Percentiles rank a stretch among this genome's conserved stretches.
Conservation (phyloP, 129 eudicot genomes). For the Ambrosia trifida region DNA sequence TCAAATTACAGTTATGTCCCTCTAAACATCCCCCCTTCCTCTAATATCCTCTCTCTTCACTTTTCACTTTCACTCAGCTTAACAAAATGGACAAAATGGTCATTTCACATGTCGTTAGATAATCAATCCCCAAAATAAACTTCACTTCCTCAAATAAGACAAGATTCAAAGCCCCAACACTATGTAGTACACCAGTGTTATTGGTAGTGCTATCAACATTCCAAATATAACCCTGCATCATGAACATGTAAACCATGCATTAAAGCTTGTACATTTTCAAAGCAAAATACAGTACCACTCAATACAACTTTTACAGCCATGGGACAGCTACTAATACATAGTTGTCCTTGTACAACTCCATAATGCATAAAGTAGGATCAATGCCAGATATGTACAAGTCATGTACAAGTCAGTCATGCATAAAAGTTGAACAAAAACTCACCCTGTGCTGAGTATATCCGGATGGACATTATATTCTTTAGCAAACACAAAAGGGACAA, state of each 20-base stretch:
- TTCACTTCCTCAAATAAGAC: slow-evolving; percentile 30
- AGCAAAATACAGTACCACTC: neutral
- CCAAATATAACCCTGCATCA: slow-evolving; percentile 88
- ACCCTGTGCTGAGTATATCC: slow-evolving; percentile 90
- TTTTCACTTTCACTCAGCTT: slow-evolving; percentile 27
- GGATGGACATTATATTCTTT: slow-evolving; percentile 93
- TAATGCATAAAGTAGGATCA: neutral
- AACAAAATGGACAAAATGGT: slow-evolving; percentile 35
- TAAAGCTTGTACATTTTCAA: slow-evolving; percentile 20
- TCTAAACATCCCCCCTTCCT: slow-evolving; percentile 7
- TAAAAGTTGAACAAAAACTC: slow-evolving; percentile 13
- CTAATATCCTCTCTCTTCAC: slow-evolving; percentile 16
- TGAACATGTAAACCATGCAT: slow-evolving; percentile 26
- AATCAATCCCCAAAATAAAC: slow-evolving; percentile 27
- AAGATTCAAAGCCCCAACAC: slow-evolving; percentile 55
- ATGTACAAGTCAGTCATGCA: neutral
- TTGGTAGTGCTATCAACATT: slow-evolving; percentile 84
- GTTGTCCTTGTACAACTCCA: neutral
- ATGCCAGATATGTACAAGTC: slow-evolving; percentile 1
- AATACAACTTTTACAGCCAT: neutral
- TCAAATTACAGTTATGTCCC: slow-evolving; percentile 28
- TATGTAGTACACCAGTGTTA: slow-evolving; percentile 83
- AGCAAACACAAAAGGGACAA: slow-evolving; percentile 94
- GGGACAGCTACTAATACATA: neutral
- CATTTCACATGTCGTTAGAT: slow-evolving; percentile 41